phyloP scores from a whole-genome alignment of 306 rosid genomes.

The Pterocarpus santalinus region DNA sequence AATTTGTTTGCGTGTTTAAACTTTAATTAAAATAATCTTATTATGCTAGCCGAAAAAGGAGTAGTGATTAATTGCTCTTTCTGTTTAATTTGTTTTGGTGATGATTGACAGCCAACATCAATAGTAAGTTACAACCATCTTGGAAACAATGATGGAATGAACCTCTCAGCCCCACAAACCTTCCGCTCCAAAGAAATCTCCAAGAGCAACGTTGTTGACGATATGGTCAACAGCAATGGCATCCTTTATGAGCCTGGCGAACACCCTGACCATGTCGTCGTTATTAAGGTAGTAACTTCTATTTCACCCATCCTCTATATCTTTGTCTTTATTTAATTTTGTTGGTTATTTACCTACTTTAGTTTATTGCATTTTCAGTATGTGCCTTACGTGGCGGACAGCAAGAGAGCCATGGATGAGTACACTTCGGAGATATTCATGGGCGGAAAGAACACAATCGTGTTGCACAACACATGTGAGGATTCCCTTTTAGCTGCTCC shows the following conservation, averaged over 20 bases:
- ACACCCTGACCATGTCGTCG: slow-evolving; percentile 97
- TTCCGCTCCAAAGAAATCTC: slow-evolving; percentile 98
- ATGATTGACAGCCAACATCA: slow-evolving; percentile 80
- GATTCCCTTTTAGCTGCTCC: slow-evolving; percentile 98
- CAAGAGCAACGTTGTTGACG: slow-evolving; percentile 97
- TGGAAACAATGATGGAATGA: slow-evolving; percentile 99
- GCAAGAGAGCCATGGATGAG: slow-evolving; percentile 99
- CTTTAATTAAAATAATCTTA: too few relatives aligned
- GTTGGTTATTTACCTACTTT: not conserved
- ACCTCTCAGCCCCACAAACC: slow-evolving; percentile 96
- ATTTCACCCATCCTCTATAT: not conserved
- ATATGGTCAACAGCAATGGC: slow-evolving; percentile 95
- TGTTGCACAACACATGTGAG: slow-evolving; percentile 95
- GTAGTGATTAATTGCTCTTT: not conserved
- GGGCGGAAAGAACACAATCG: slow-evolving; percentile 93
- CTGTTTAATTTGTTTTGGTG: not conserved
- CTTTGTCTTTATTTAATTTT: not conserved
- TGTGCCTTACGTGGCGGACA: slow-evolving; percentile 92
- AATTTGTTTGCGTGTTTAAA: not conserved
- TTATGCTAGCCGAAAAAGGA: not conserved
- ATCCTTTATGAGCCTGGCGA: slow-evolving; percentile 93
- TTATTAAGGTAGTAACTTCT: slow-evolving; percentile 71
- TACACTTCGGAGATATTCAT: slow-evolving; percentile 97
- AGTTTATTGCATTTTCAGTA: slow-evolving; percentile 53
- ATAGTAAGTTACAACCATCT: slow-evolving; percentile 98